Evolutionary conservation across 164 flowering plant genomes (phyloP).

Genomic region (Chimonanthus praecox): DNA sequence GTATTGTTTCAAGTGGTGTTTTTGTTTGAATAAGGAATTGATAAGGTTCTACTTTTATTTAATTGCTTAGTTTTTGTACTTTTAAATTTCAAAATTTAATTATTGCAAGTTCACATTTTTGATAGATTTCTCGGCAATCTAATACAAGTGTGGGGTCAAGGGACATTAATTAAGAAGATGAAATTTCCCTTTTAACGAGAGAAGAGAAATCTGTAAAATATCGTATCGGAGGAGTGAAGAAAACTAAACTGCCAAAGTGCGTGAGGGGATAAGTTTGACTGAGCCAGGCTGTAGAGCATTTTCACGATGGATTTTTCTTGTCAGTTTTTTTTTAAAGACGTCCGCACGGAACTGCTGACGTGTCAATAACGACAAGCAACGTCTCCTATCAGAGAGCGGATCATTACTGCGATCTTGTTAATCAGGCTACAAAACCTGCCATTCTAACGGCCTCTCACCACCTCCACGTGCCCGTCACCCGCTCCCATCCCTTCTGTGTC

Average conservation of each 20-base stretch:
- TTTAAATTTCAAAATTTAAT: not conserved
- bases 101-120: not conserved
- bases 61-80: no score
- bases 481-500: not conserved
- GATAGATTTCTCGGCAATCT: not conserved
- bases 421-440: constrained; percentile 58
- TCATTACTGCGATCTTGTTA: constrained; percentile 46
- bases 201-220: not conserved
- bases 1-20: no score
- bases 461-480: constrained; percentile 28
- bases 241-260: no score
- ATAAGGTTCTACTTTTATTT: not conserved
- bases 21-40: not conserved
- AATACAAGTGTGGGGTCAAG: not conserved
- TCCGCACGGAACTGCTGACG: constrained; percentile 32
- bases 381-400: constrained; percentile 55
- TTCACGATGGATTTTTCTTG: not conserved
- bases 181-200: not conserved
- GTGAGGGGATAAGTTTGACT: constrained; percentile 14
- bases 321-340: constrained; percentile 9
- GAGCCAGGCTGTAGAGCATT: constrained; percentile 26
- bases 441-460: constrained; percentile 25
- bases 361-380: constrained; percentile 58
- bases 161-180: not conserved
- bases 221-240: no score